Conservation (phyloP, 176 grass and related monocot genomes). For the Musa itinerans region DNA sequence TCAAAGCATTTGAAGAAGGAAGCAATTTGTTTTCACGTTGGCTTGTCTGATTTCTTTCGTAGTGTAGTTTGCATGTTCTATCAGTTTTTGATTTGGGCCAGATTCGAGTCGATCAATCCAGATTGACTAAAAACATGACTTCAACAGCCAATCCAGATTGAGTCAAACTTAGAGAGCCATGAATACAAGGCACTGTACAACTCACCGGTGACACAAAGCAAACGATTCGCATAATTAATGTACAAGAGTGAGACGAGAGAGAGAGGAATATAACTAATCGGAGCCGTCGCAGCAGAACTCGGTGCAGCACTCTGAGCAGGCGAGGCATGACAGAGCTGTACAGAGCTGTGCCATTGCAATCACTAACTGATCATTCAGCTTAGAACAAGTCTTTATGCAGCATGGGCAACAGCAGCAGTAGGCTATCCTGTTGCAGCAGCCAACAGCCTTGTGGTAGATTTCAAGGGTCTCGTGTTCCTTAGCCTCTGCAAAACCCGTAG, state of each 20-base stretch:
- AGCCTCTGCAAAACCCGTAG: slow-evolving; percentile 23
- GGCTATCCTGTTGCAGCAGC: slow-evolving; percentile 42
- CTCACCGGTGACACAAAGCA: too few species aligned
- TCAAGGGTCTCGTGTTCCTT: slow-evolving; percentile 31
- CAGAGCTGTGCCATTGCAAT: slow-evolving; percentile 52
- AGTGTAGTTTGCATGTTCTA: too few species aligned
- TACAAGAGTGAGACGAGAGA: background rate
- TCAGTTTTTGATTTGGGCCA: too few species aligned
- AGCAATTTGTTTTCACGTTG: too few species aligned
- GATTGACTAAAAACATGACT: too few species aligned
- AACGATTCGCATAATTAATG: too few species aligned
- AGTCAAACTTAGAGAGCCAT: too few species aligned
- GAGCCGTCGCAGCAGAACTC: slow-evolving; percentile 47
- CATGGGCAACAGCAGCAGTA: slow-evolving; percentile 75
- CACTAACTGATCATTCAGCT: slow-evolving; percentile 64
- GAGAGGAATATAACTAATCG: slow-evolving; percentile 20
- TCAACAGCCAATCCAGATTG: too few species aligned
- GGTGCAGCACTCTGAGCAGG: slow-evolving; percentile 72
- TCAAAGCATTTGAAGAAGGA: background rate
- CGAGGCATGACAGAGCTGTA: slow-evolving; percentile 55
- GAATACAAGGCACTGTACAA: background rate
- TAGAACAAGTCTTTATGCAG: slow-evolving; percentile 61
- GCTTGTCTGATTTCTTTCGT: too few species aligned
- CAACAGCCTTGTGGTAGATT: slow-evolving; percentile 42
- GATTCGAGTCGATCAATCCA: too few species aligned